These are phyloP conservation scores for Pichia kudriavzevii DNA, from an alignment of 1,139 yeast species.

Conservation along the genomic window DNA sequence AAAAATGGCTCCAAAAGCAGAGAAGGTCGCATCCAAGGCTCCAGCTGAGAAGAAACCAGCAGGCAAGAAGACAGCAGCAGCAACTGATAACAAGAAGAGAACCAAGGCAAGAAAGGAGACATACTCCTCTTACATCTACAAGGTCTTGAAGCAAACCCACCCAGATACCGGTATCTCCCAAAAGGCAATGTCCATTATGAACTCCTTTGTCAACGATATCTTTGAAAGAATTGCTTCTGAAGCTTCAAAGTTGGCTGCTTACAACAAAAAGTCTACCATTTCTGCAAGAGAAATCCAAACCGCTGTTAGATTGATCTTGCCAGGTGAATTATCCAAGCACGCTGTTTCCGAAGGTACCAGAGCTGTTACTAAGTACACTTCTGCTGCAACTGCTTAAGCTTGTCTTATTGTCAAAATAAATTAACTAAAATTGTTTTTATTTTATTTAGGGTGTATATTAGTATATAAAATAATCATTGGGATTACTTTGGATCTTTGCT, in stretches of 20 bases:
- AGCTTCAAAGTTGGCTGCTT: conserved; percentile 98
- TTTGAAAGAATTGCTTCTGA: conserved; percentile 95
- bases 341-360: conserved; percentile 99
- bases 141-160: conserved; percentile 97
- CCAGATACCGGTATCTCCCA: conserved; percentile 99
- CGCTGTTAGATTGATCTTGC: conserved; percentile 97
- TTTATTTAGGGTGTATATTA: conserved; percentile 27
- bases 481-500: no score
- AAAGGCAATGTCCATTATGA: conserved; percentile 98
- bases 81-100: conserved; percentile 87
- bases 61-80: conserved; percentile 85
- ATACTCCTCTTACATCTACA: conserved; percentile 97
- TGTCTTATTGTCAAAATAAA: no score
- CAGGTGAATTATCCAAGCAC: conserved; percentile 99
- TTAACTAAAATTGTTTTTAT: conserved; percentile 17
- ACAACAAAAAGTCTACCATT: conserved; percentile 98
- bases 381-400: conserved; percentile 51
- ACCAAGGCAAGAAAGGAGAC: conserved; percentile 97
- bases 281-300: conserved; percentile 99
- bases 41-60: conserved; percentile 97
- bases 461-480: conserved; percentile 16
- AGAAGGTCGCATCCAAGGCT: conserved; percentile 98
- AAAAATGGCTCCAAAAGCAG: conserved; percentile 94
- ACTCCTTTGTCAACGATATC: conserved; percentile 96
- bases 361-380: conserved; percentile 98